phyloP scores from a whole-genome alignment of 805 yeast genomes.

The Tetrapisispora nanseiensis region DNA sequence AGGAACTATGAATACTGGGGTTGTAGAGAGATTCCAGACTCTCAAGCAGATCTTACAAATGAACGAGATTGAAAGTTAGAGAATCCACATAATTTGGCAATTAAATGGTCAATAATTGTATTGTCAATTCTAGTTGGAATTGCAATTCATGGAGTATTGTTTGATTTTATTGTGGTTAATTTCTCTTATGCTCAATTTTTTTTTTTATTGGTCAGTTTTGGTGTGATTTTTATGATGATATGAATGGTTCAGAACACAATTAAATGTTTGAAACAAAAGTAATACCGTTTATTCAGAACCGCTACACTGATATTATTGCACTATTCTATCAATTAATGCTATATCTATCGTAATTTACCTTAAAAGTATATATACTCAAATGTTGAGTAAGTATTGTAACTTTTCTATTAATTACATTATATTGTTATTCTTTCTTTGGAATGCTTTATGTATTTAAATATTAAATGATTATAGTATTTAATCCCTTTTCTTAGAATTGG shows the following conservation, averaged over 20 bases:
- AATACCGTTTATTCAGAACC: conserved; percentile 13
- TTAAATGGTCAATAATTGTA: too few relatives aligned
- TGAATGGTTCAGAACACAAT: conserved; percentile 6
- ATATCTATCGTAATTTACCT: background rate
- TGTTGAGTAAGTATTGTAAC: background rate
- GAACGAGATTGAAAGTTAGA: too few relatives aligned
- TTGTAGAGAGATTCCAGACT: too few relatives aligned
- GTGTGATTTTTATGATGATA: conserved; percentile 4
- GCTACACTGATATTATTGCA: conserved; percentile 15
- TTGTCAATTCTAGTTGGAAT: too few relatives aligned
- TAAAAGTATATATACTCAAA: background rate
- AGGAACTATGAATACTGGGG: too few relatives aligned
- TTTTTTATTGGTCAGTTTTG: background rate
- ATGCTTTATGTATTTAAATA: too few relatives aligned
- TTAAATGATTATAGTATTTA: background rate
- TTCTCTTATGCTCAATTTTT: background rate
- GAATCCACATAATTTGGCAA: too few relatives aligned
- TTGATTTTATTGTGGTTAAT: background rate
- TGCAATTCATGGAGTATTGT: background rate
- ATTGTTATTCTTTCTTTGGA: too few relatives aligned
- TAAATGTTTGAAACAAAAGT: conserved; percentile 5
- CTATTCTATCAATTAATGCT: background rate
- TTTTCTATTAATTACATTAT: too few relatives aligned
- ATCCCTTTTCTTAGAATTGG: background rate
- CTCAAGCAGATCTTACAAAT: too few relatives aligned